Conservation (phyloP, 805 yeast species). For the Pichia insulana region DNA sequence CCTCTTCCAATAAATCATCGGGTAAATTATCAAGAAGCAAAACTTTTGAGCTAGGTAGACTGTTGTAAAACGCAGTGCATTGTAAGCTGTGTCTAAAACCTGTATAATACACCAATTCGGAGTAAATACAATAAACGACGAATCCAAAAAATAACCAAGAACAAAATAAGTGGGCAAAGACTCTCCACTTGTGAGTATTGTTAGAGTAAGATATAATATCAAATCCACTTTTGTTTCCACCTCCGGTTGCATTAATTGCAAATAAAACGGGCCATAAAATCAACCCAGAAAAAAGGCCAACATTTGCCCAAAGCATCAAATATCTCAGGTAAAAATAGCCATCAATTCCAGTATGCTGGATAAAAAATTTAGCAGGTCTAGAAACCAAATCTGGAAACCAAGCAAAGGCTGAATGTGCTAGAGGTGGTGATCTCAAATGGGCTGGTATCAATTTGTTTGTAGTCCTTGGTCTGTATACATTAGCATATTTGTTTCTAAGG, state of each 20-base stretch:
- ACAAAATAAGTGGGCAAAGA: constrained; percentile 65
- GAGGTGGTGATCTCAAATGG: constrained; percentile 30
- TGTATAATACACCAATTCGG: constrained; percentile 63
- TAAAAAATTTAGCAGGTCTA: constrained; percentile 51
- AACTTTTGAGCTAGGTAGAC: constrained; percentile 61
- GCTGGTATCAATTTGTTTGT: constrained; percentile 38
- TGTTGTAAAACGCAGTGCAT: constrained; percentile 65
- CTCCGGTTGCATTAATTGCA: constrained; percentile 69
- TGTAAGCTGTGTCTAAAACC: constrained; percentile 67
- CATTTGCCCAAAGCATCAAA: constrained; percentile 42
- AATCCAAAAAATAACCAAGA: constrained; percentile 68
- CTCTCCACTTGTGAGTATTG: constrained; percentile 52
- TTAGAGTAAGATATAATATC: constrained; percentile 58
- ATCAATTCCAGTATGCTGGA: constrained; percentile 67
- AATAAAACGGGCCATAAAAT: constrained; percentile 60
- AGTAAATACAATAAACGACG: constrained; percentile 58
- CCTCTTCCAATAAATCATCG: constrained; percentile 34
- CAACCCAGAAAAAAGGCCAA: constrained; percentile 46
- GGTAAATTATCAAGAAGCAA: constrained; percentile 65
- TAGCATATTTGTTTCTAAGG: constrained; percentile 34
- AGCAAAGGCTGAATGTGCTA: constrained; percentile 36
- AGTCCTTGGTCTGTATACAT: constrained; percentile 48
- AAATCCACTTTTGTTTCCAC: constrained; percentile 46
- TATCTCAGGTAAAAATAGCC: constrained; percentile 70
- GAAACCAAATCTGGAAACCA: constrained; percentile 48